Evolutionary conservation across 148 eudicot genomes (phyloP), one percentile per base, ranked within the genome.

Genomic region (Cornus florida): DNA sequence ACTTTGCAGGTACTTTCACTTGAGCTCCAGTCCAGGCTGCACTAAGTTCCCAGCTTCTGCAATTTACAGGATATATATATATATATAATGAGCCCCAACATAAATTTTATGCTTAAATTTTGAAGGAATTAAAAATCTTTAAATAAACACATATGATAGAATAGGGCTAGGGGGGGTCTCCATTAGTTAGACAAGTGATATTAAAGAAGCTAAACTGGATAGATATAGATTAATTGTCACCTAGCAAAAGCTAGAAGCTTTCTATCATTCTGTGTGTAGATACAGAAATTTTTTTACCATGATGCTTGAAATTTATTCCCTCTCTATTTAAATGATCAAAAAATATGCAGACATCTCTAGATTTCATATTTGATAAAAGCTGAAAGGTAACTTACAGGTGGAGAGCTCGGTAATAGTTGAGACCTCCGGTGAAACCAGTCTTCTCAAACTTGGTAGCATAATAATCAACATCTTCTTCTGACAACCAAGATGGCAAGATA

Each of bases 361-460:
- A 53, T 5, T 53, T 53, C 16, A 53, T 17, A 53, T 53, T 11
- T 14, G 17, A 53, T 53, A 53, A 53, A 53, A 53, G 59, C 59
- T 53, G 14, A 53, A 9, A 35, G 41, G 22, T 28, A 48, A 81
- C 80, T 76, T 81, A 81, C 83, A 76, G 35, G 56, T 76, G 32
- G 7, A 66, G 1, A 28, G 76, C 72, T 46, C 82, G 72, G 77
- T 82, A 79, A 33, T 76, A 86, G 69, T 86, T 86, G 7, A 86
- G 32, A 65, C 81, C 83, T 16, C 88, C 88, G 48, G 88, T 79
- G 73, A 86, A 82, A 50, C 85, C 83, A 38, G 60, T 80, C 50
- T 82, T 8, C 65, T 82, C 82, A 72, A 77, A 83, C 43, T 86
- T 86, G 77, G 38, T 48, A n/a, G 83, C 79, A 33, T 73, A 86